Percentiles rank a stretch among this genome's conserved stretches.
Evolutionary conservation across 2,329 filamentous ascomycete genomes (phyloP).

Genomic region (Pyricularia sp.): DNA sequence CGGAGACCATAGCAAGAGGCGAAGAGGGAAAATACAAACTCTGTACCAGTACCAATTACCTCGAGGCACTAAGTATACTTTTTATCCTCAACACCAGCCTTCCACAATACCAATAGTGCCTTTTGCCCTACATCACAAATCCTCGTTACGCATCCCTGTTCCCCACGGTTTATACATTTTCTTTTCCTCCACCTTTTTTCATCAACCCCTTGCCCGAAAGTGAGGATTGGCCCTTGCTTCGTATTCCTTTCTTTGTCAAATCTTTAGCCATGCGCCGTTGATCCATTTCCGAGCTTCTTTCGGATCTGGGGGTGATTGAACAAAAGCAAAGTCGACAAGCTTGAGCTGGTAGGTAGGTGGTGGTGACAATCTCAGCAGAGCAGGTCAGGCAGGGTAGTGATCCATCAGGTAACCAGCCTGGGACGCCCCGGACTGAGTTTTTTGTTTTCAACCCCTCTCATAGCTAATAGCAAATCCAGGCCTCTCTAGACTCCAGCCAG

Average conservation of each 20-base stretch:
- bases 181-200: background rate
- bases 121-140: background rate
- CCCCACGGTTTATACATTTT: background rate
- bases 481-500: background rate
- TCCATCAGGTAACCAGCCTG: background rate
- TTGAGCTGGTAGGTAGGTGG: background rate
- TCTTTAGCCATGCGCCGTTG: background rate
- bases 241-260: background rate
- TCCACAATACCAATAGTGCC: background rate
- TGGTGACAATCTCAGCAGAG: background rate
- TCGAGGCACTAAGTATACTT: background rate
- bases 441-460: background rate
- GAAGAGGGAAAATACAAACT: background rate
- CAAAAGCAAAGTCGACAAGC: background rate
- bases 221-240: background rate
- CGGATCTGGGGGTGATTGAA: background rate
- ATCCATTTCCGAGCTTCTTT: background rate
- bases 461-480: background rate
- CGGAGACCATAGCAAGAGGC: background rate
- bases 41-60: background rate
- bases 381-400: background rate
- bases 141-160: background rate
- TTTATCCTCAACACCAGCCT: background rate
- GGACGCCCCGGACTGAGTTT: background rate
- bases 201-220: background rate